Conservation (phyloP, 345 rosid species). For the Gossypium thurberi region DNA sequence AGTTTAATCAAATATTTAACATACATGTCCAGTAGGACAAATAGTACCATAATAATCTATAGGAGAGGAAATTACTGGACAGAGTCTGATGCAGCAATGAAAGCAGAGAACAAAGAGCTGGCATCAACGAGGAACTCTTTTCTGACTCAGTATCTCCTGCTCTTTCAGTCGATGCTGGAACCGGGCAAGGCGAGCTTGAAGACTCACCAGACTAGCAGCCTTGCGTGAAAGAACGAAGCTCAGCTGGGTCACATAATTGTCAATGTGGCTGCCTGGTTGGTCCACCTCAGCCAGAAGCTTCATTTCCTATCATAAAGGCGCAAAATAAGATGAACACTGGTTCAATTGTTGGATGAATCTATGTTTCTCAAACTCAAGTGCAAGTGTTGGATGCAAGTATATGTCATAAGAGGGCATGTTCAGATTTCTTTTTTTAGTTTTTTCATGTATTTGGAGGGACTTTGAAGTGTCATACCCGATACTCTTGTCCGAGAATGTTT, state of each 20-base stretch:
- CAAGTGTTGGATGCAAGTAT: not conserved
- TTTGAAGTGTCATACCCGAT: not conserved
- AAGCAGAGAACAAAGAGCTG: slow-evolving; percentile 4
- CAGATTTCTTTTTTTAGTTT: not conserved
- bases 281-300: slow-evolving; percentile 90
- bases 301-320: slow-evolving; percentile 58
- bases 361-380: not conserved
- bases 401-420: not conserved
- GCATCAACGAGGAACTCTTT: slow-evolving; percentile 63
- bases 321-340: not conserved
- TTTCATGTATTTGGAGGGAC: not conserved
- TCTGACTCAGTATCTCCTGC: slow-evolving; percentile 87
- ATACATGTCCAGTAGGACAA: not conserved
- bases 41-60: slow-evolving; percentile 2
- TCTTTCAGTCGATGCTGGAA: slow-evolving; percentile 95
- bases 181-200: slow-evolving; percentile 93
- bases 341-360: not conserved
- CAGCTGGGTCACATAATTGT: slow-evolving; percentile 84
- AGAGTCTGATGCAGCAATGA: slow-evolving; percentile 3
- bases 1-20: not conserved
- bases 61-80: slow-evolving; percentile 21
- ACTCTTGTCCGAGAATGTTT: not conserved
- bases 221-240: slow-evolving; percentile 92
- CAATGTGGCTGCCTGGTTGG: slow-evolving; percentile 92
- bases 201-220: slow-evolving; percentile 89